Evolutionary conservation across 176 grass and related monocot genomes (phyloP), one percentile per base, ranked within the genome.

Genomic region (Dactylis glomerata): DNA sequence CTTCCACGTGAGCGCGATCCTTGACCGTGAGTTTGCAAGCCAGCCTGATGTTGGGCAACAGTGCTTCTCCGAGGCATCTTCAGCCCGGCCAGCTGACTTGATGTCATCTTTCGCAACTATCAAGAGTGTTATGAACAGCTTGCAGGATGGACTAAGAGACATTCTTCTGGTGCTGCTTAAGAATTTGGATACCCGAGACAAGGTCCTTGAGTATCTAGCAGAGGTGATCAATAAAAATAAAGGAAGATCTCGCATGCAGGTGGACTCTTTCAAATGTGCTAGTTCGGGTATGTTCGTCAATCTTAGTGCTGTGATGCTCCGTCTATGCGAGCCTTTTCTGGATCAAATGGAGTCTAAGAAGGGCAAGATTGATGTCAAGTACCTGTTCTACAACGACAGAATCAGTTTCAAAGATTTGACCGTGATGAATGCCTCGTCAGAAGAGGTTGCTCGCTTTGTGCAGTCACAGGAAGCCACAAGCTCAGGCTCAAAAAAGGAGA

Each of bases 201-300:
- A 92, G 84, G 93, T 99, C 86, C 87, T 99, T 6, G 93, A 94
- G 59, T 99, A 89, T 89, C 83, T 96, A 49, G 88, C 93, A 26
- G 91, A 94, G 68, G 83, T 92, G 76, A 92, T 99, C 76, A 91
- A 95, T 62, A 93, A 88, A 86, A 99, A 99, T 61, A 87, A 68
- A 8, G 88, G 89, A 31, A 89, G 96, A 73, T 99, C 96, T 59
- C 81, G 91, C 46, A 99, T 99, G 80, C 96, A 98, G 95, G 96
- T 96, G 24, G 93, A 96, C 62, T 91, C 91, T 81, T 68, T 92
- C 41, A 90, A 89, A 83, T 96, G 87, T 12, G 96, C 93, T 16
- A 99, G 96, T 85, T 84, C 91, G 37, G 96, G 96, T 57, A 99
- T 91, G 96, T 99, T 99, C 89, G 91, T 95, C 76, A 98, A 95